Evolutionary conservation across 208 protist genomes (phyloP), one percentile per base, ranked within the genome.

Genomic region (Vickermania ingenoplastis): DNA sequence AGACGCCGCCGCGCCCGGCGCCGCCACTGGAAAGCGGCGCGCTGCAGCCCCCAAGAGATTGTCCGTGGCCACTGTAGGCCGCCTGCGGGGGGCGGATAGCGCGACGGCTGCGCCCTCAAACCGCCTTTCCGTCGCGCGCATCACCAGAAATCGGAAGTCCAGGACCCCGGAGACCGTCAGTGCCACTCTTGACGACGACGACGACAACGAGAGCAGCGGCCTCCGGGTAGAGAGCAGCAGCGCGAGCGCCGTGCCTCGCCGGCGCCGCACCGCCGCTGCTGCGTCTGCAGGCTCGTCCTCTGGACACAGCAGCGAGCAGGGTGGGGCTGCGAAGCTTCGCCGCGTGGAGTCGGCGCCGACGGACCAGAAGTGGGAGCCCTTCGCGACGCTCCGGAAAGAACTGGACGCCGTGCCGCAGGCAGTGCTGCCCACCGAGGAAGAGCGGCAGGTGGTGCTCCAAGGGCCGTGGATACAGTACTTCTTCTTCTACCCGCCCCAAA

Each of bases 401-500:
- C 58, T 67, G 49, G 27, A 60, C 53, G 60, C 69, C 53, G 58
- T 58, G 23, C 36, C 27, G 57, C 51, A 61, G 22, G 59, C 69
- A 4, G 31, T 57, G 24, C 67, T 73, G 61, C 85, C 83, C 14
- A 89, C 85, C 25, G 61, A 78, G n/a, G 79, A 95, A 67, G 89
- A 95, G 79, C 79, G 83, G 53, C 64, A 83, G 30, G 57, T 61
- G 36, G 56, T 92, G 4, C 73, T 92, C 13, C 76, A 84, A 31
- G 85, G 83, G 1, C 83, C 91, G 45, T 95, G 89, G 86, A 75
- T 95, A 41, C 82, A 85, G 2, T 67, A 91, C 72, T 95, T 88
- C 65, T 82, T 91, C 66, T 59, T 90, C 45, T 91, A 82, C 71
- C 83, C 84, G 1, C 59, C 58, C 22, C n/a, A n/a, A n/a, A 22